Base-by-base conservation (phyloP, 371 early-diverging fungal genomes). In the Chytridium lagenaria region DNA sequence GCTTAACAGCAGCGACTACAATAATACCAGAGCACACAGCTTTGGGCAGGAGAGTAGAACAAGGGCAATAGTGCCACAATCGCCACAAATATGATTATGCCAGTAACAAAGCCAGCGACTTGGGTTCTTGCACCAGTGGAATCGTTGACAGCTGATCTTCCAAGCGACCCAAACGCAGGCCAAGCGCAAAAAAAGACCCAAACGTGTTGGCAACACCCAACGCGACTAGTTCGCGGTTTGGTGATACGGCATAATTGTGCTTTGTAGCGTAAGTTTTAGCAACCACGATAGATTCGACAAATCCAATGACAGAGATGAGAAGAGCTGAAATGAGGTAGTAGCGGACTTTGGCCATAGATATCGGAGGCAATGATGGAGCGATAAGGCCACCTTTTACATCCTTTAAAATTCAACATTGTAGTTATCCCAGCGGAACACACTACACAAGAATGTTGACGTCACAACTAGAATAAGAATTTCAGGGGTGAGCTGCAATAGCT, bases 201-300 rank as follows among this genome's bases (percentile, higher is more conserved):
- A 91, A 77, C 36, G 94, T 82, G 73, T 96, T 98, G 64, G 93
- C 87, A 7, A 90, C 81, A 28, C 97, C 97, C 52, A 97, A 76
- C 2, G 97, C 98, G 23, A 97, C 95, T 64, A 97, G 86, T 82
- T 98, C 98, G 36, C 96, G 92, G 80, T 97, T 97, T 7, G 95
- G 92, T 12, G 93, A 92, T 31, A 96, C 92, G 0, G 91, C 81
- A 75, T 97, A 96, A 78, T 94, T 91, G 83, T 95, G 90, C 68
- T 90, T 86, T 57, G 88, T 89, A 0, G 95, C 93, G 75, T 93
- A 97, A 12, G 93, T 93, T 76, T 96, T 94, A 19, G 94, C 91
- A 36, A 94, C 92, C 19, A 92, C 94, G 67, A 96, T 91, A 5
- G 93, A 91, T 81, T 97, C 97, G n/a, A 98, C 95, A 78, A 96